Evolutionary conservation across 2,329 filamentous ascomycete genomes (phyloP).

Genomic region (Clonostachys chloroleuca): DNA sequence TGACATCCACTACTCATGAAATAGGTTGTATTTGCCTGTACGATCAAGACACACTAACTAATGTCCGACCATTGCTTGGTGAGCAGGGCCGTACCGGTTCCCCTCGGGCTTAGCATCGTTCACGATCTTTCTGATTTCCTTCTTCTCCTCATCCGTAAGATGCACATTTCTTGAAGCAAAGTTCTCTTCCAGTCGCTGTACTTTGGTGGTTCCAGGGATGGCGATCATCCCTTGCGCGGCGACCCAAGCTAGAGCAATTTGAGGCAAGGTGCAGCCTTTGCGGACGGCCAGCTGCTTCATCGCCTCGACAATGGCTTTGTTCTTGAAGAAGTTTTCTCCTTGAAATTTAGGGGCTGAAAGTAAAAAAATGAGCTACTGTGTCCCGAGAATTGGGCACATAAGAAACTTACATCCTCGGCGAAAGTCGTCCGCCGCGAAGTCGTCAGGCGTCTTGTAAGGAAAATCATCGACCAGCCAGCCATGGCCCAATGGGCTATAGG

Average conservation of each 20-base stretch:
- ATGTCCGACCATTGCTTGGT: constrained; percentile 7
- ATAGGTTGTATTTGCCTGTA: too few relatives aligned
- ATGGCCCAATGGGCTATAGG: constrained; percentile 39
- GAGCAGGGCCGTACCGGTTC: constrained; percentile 17
- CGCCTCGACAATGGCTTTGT: constrained; percentile 31
- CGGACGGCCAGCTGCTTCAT: constrained; percentile 29
- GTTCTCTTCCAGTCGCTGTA: constrained; percentile 29
- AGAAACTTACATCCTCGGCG: constrained; percentile 23
- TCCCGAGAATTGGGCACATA: constrained; percentile 8
- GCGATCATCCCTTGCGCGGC: constrained; percentile 33
- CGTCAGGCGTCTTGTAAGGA: constrained; percentile 32
- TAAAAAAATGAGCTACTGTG: constrained; percentile 7
- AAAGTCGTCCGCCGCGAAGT: constrained; percentile 36
- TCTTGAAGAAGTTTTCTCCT: constrained; percentile 39
- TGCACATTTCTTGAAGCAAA: constrained; percentile 27
- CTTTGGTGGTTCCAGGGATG: constrained; percentile 39
- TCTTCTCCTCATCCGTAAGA: constrained; percentile 26
- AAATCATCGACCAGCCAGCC: constrained; percentile 42
- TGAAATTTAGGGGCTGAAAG: constrained; percentile 22
- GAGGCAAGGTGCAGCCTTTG: constrained; percentile 20
- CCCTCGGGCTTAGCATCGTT: constrained; percentile 28
- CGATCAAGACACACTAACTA: not conserved
- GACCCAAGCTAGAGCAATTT: constrained; percentile 33
- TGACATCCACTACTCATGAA: too few relatives aligned
- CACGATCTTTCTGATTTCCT: constrained; percentile 29